Percentiles rank a stretch among this genome's conserved stretches.
phyloP scores from a whole-genome alignment of 208 protist genomes.

The Leishmania arabica region DNA sequence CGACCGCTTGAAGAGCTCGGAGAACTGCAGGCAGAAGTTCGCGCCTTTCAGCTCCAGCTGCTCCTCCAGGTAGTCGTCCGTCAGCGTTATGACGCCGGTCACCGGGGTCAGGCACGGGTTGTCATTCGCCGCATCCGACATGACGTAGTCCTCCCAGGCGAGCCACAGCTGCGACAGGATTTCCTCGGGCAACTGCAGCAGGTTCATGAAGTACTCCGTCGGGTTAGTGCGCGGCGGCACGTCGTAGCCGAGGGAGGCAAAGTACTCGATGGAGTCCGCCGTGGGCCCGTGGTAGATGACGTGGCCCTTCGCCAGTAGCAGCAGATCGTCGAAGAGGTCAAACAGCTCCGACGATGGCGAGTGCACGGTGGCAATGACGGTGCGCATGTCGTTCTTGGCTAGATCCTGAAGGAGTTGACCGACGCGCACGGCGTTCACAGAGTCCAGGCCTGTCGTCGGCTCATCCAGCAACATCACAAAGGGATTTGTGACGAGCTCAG shows the following conservation, averaged over 20 bases:
- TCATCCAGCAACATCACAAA: constrained; percentile 90
- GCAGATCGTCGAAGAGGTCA: constrained; percentile 81
- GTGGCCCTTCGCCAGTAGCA: constrained; percentile 79
- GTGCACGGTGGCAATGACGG: constrained; percentile 88
- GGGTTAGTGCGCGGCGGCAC: constrained; percentile 73
- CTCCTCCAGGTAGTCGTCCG: constrained; percentile 58
- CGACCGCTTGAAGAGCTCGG: constrained; percentile 62
- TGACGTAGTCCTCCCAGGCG: constrained; percentile 78
- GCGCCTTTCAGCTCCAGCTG: constrained; percentile 68
- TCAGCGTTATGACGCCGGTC: constrained; percentile 50
- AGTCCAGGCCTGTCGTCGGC: constrained; percentile 88
- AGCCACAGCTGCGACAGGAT: constrained; percentile 67
- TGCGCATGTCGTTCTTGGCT: constrained; percentile 77
- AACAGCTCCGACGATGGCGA: constrained; percentile 86
- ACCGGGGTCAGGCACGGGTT: constrained; percentile 67
- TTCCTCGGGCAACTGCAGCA: constrained; percentile 74
- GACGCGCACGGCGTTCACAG: constrained; percentile 81
- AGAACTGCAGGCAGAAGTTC: constrained; percentile 57
- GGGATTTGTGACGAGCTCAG: constrained; percentile 89
- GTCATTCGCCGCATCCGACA: constrained; percentile 41
- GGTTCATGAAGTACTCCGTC: constrained; percentile 89
- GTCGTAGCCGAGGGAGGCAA: constrained; percentile 48
- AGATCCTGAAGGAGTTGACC: constrained; percentile 76
- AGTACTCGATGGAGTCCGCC: constrained; percentile 43
- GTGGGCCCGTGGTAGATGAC: constrained; percentile 86